Percentiles rank a stretch among this genome's conserved stretches.
phyloP scores from a whole-genome alignment of 371 early-diverging fungal species.

The Mortierella sp. region DNA sequence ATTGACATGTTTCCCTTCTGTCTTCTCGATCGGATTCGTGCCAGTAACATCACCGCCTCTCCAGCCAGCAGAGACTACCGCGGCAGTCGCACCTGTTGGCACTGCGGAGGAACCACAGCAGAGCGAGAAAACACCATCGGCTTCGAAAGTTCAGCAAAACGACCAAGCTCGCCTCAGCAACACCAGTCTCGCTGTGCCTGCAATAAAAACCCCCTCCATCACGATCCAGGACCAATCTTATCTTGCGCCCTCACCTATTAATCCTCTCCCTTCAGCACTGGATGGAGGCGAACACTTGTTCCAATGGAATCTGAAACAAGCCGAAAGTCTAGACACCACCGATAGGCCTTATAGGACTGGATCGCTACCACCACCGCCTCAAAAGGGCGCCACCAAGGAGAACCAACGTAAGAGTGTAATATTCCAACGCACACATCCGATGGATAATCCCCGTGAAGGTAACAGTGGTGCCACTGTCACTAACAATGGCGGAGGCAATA shows the following conservation, averaged over 20 bases:
- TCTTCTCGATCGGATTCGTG: slow-evolving; percentile 28
- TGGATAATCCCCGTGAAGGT: background rate
- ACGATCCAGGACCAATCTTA: slow-evolving; percentile 42
- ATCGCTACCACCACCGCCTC: background rate
- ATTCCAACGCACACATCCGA: slow-evolving; percentile 2
- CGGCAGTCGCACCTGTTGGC: background rate
- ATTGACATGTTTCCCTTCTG: slow-evolving; percentile 37
- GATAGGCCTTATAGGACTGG: background rate
- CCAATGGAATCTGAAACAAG: background rate
- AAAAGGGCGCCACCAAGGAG: slow-evolving; percentile 16
- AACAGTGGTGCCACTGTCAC: background rate
- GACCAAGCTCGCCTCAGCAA: slow-evolving; percentile 15
- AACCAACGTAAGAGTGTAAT: slow-evolving; percentile 37
- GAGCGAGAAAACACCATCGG: background rate
- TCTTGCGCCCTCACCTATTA: slow-evolving; percentile 37
- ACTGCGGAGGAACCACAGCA: background rate
- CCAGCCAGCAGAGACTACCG: slow-evolving; percentile 2
- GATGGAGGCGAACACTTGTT: slow-evolving; percentile 28
- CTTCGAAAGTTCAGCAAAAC: slow-evolving; percentile 8
- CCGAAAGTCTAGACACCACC: background rate
- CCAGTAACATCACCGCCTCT: slow-evolving; percentile 3
- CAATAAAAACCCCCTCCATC: slow-evolving; percentile 28
- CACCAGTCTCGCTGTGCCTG: slow-evolving; percentile 14
- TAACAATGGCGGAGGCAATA: background rate
- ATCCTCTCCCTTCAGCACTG: slow-evolving; percentile 36